Conservation (phyloP, 495 filamentous ascomycete genomes). For the Copromyces sp. region DNA sequence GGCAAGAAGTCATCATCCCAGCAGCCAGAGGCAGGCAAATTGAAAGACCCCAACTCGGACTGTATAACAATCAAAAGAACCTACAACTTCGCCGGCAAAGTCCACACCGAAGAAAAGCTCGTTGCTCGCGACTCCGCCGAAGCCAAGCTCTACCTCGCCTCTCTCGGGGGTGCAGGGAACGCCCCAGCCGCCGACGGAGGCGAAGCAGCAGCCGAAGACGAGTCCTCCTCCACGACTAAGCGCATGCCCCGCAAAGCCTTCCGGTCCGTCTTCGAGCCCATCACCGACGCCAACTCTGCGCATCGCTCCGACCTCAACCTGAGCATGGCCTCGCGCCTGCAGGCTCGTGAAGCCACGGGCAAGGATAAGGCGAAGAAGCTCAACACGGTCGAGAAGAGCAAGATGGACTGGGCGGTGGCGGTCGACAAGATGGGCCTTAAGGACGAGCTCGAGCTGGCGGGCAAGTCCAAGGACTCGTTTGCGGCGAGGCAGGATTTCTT, state of each 20-base stretch:
- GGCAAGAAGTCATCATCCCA: conserved; percentile 8
- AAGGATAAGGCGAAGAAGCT: conserved; percentile 63
- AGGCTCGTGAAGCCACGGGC: conserved; percentile 28
- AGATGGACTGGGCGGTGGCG: conserved; percentile 89
- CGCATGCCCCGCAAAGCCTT: conserved; percentile 62
- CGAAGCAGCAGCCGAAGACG: conserved; percentile 13
- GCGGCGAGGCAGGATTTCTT: conserved; percentile 82
- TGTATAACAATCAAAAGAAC: conserved; percentile 78
- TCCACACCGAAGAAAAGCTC: conserved; percentile 70
- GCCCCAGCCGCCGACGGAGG: conserved; percentile 2
- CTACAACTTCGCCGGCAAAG: conserved; percentile 85
- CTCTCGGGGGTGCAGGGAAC: conserved; percentile 36
- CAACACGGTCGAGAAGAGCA: conserved; percentile 91
- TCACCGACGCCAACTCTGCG: conserved; percentile 31
- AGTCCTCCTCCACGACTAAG: conserved; percentile 17
- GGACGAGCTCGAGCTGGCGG: conserved; percentile 78
- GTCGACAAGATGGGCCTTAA: conserved; percentile 87
- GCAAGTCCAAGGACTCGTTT: conserved; percentile 76
- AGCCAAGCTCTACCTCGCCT: conserved; percentile 63
- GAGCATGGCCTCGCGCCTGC: conserved; percentile 30
- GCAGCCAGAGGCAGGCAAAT: conserved; percentile 14
- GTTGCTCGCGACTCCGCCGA: conserved; percentile 73
- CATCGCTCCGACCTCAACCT: conserved; percentile 42
- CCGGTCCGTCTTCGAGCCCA: conserved; percentile 74
- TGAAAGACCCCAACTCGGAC: conserved; percentile 14